phyloP scores from a whole-genome alignment of 805 yeast species.

The Middelhovenomyces tepae region DNA sequence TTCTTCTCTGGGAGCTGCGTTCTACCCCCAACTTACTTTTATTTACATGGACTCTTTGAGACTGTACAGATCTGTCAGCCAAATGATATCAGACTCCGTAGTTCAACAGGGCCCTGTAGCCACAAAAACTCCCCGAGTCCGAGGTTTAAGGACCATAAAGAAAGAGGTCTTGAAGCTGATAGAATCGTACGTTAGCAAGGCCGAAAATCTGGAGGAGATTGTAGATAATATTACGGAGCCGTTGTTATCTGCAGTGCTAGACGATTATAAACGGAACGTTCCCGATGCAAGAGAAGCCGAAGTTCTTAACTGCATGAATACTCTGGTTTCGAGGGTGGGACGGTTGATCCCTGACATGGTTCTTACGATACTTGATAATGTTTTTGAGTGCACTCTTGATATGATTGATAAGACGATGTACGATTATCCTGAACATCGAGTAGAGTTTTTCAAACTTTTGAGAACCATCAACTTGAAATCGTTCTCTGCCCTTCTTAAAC shows the following conservation, averaged over 20 bases:
- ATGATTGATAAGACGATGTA: constrained; percentile 95
- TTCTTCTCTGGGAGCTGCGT: constrained; percentile 86
- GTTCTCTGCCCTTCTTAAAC: constrained; percentile 75
- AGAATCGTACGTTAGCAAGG: constrained; percentile 81
- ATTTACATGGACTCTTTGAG: constrained; percentile 87
- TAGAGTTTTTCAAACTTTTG: constrained; percentile 84
- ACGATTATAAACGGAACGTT: constrained; percentile 79
- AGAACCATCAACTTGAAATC: constrained; percentile 80
- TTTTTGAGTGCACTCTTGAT: constrained; percentile 86
- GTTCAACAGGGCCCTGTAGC: constrained; percentile 78
- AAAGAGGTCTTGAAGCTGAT: constrained; percentile 84
- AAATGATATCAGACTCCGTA: constrained; percentile 74
- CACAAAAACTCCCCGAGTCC: constrained; percentile 88
- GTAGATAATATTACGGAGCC: constrained; percentile 78
- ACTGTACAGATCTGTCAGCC: constrained; percentile 78
- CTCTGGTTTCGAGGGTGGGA: constrained; percentile 82
- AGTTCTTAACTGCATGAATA: constrained; percentile 89
- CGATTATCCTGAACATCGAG: constrained; percentile 96
- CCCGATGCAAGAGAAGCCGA: constrained; percentile 98
- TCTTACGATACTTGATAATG: constrained; percentile 75
- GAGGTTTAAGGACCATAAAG: constrained; percentile 92
- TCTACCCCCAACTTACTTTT: constrained; percentile 75
- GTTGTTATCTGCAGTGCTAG: constrained; percentile 72
- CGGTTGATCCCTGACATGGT: constrained; percentile 83
- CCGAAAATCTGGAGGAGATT: constrained; percentile 77